Conservation (phyloP, 306 rosid genomes). For the Abrus precatorius region DNA sequence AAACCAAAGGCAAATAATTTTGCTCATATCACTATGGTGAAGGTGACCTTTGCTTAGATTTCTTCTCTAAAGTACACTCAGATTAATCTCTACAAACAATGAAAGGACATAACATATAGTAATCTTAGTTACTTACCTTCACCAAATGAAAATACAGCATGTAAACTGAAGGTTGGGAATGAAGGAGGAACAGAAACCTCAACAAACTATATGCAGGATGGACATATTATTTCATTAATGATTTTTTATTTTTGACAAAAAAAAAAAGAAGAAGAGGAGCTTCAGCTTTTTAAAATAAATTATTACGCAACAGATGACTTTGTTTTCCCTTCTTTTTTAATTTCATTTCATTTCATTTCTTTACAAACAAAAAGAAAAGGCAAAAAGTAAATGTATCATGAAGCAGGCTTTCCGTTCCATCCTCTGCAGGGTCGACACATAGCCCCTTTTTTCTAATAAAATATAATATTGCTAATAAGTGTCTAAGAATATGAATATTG, state of each 20-base stretch:
- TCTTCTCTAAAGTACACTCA: slow-evolving; percentile 14
- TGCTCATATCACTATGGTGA: slow-evolving; percentile 48
- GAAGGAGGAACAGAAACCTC: slow-evolving; percentile 53
- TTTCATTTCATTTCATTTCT: background rate
- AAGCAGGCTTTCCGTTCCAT: slow-evolving; percentile 26
- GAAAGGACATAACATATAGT: slow-evolving; percentile 20
- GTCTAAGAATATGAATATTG: no score
- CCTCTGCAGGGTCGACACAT: slow-evolving; percentile 43
- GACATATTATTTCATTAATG: slow-evolving; percentile 15
- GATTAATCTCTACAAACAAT: slow-evolving; percentile 23
- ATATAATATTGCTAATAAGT: no score
- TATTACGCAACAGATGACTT: slow-evolving; percentile 25
- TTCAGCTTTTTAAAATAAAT: slow-evolving; percentile 44
- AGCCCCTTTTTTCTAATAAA: background rate
- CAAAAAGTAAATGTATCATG: slow-evolving; percentile 35
- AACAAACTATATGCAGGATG: slow-evolving; percentile 36
- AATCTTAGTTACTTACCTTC: slow-evolving; percentile 56
- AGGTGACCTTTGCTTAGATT: background rate
- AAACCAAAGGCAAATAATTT: slow-evolving; percentile 40
- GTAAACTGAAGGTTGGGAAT: slow-evolving; percentile 37
- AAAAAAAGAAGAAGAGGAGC: background rate
- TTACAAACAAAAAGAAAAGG: slow-evolving; percentile 29
- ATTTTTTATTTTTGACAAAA: slow-evolving; percentile 5
- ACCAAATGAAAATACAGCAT: slow-evolving; percentile 43
- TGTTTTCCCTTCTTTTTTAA: background rate